Base-by-base conservation (phyloP, 371 early-diverging fungal species). In the Mortierella sp. region DNA sequence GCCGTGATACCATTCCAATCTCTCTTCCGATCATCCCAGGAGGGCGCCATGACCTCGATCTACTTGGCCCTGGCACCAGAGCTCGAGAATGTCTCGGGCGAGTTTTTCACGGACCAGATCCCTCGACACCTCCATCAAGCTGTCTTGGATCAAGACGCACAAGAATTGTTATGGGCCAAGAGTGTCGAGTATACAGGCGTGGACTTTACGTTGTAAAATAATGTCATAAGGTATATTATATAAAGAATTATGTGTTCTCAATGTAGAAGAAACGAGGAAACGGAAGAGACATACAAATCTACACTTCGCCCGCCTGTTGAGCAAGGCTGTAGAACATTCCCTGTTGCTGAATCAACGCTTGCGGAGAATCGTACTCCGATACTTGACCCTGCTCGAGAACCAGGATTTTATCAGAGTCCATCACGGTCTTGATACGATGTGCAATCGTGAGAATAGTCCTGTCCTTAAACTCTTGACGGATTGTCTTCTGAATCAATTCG, bases 321-420 rank as follows among this genome's bases (percentile, higher is more conserved):
- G 71, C 88, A 6, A 89, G 67, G 8, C 59, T 47, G 59, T 82
- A 84, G 50, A 89, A 89, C 53, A 82, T 72, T 3, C 82, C 83
- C 42, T 76, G 82, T 11, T 63, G 50, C 14, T 64, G 70, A 75
- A 92, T 80, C 42, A 92, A 79, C 4, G 32, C 51, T 34, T 73
- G 66, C 2, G 91, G 92, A 2, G 87, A 73, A 56, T 87, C 93
- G 72, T 83, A 90, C 67, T 97, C 96, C 19, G 87, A 88, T 5
- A 95, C 79, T 6, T 63, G 56, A 4, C 96, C 96, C 47, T 86
- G 85, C 64, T 94, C 93, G 43, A 96, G 79, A 0, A 94, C 94
- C 24, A 96, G 76, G 24, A 95, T 89, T 37, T 85, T 84, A 78
- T 96, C 96, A 63, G 92, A 97, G 69, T 95, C 95, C 52, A 94